Evolutionary conservation across 768 basidiomycete genomes (phyloP).

Genomic region (Boletus rubescentipes): DNA sequence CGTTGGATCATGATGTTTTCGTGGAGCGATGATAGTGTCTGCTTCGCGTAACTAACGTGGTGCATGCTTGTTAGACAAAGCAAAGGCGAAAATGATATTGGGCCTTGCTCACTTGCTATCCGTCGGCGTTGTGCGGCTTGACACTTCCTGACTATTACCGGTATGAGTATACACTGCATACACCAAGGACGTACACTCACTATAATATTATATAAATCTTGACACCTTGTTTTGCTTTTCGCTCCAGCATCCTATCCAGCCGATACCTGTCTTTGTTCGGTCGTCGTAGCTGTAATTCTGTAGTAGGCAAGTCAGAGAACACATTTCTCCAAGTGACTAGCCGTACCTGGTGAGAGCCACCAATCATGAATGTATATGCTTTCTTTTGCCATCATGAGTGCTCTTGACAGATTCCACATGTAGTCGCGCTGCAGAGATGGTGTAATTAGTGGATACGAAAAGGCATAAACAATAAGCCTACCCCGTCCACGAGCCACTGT

Average conservation of each 20-base stretch:
- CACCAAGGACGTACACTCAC: conserved; percentile 41
- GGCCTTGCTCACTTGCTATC: conserved; percentile 73
- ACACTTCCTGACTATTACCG: conserved; percentile 81
- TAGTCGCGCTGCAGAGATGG: conserved; percentile 76
- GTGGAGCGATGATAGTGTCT: conserved; percentile 73
- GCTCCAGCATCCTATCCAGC: conserved; percentile 79
- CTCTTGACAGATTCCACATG: conserved; percentile 94
- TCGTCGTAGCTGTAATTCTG: conserved; percentile 82
- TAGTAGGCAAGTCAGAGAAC: neutral
- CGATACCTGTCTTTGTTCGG: conserved; percentile 84
- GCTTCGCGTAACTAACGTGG: conserved; percentile 77
- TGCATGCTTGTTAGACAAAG: conserved; percentile 7
- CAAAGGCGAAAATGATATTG: neutral
- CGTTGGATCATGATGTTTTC: conserved; percentile 95
- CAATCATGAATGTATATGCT: conserved; percentile 96
- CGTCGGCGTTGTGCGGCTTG: conserved; percentile 89
- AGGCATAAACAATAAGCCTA: conserved; percentile 40
- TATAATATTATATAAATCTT: conserved; percentile 96
- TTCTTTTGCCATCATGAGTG: conserved; percentile 85
- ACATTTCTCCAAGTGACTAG: neutral
- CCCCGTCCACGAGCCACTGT: conserved; percentile 98
- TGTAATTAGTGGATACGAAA: neutral
- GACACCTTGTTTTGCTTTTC: conserved; percentile 93
- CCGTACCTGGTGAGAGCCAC: conserved; percentile 89
- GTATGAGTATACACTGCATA: conserved; percentile 2